Evolutionary conservation across 371 early-diverging fungal genomes (phyloP).

Genomic region (Basidiobolus meristosporus): DNA sequence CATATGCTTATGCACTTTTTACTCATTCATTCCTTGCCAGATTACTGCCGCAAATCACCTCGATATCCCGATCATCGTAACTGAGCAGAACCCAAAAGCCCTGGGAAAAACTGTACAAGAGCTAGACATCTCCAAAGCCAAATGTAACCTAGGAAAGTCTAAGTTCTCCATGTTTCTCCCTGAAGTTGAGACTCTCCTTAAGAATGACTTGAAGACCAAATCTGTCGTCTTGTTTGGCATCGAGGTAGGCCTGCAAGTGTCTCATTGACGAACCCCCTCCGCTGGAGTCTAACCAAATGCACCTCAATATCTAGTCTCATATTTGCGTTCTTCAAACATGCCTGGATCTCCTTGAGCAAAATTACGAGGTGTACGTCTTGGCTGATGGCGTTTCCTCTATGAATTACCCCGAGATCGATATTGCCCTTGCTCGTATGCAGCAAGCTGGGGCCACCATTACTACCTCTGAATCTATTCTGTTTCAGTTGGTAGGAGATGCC

Average conservation of each 20-base stretch:
- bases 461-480: conserved; percentile 79
- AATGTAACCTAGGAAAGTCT: conserved; percentile 38
- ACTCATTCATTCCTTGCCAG: neutral
- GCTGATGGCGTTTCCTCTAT: conserved; percentile 84
- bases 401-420: conserved; percentile 59
- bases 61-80: conserved; percentile 3
- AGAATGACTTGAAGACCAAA: conserved; percentile 25
- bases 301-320: conserved; percentile 35
- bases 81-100: conserved; percentile 31
- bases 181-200: conserved; percentile 33
- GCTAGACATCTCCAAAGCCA: conserved; percentile 45
- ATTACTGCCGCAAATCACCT: neutral
- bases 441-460: conserved; percentile 63
- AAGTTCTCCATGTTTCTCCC: conserved; percentile 82
- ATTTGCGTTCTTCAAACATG: conserved; percentile 89
- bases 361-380: conserved; percentile 65
- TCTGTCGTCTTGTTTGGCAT: conserved; percentile 81
- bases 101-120: conserved; percentile 65
- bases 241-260: conserved; percentile 29
- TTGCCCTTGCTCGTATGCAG: conserved; percentile 58
- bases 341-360: conserved; percentile 58
- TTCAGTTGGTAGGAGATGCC: conserved; percentile 74
- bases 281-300: no score
- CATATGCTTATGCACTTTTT: conserved; percentile 5
- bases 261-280: no score